Base-by-base conservation (phyloP, 2,329 filamentous ascomycete species). In the Curvularia hawaiiensis region DNA sequence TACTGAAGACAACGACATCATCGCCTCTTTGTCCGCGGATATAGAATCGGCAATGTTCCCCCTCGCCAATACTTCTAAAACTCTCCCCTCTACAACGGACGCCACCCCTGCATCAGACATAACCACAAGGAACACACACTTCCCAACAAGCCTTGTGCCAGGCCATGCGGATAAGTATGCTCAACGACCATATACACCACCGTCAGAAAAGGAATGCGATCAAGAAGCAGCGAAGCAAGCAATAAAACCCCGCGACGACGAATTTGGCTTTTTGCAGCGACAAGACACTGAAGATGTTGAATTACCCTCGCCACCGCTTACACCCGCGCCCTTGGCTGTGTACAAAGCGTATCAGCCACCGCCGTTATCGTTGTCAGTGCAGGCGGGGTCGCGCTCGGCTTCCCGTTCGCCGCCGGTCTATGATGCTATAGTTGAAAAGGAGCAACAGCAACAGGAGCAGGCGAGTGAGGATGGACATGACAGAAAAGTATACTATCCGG, bases 311-410 rank as follows among this genome's bases (percentile, higher is more conserved):
- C 58, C 64, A 3, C 56, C 58, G 9, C 53, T 57, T 10, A 59
- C 48, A 7, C 52, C 58, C 4, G 56, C 54, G 12, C 50, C 57
- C 1, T 10, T 51, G 4, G 50, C 63, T 3, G 24, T 50, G 7
- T 70, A 70, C 50, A 67, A 66, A 51, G 69, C 69, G 10, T 70
- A 71, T 41, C 59, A 62, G 1, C 63, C 59, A 26, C 60, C 59
- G 10, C n/a, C 40, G 7, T 14, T 22, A 9, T 31, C 31, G 8
- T 9, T 28, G 33, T 12, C 35, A 22, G 11, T 24, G 24, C 40
- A 44, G 10, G 9, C 24, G n/a, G n/a, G 20, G 9, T 50, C 48
- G 38, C 35, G n/a, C 2, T 39, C 16, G 10, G 18, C 50, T 3
- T 47, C 45, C 9, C 16, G n/a, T 14, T 47, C 45, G 30, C 45